Evolutionary conservation across 257 asterid genomes (phyloP).

Genomic region (Solanum infundibuliforme): DNA sequence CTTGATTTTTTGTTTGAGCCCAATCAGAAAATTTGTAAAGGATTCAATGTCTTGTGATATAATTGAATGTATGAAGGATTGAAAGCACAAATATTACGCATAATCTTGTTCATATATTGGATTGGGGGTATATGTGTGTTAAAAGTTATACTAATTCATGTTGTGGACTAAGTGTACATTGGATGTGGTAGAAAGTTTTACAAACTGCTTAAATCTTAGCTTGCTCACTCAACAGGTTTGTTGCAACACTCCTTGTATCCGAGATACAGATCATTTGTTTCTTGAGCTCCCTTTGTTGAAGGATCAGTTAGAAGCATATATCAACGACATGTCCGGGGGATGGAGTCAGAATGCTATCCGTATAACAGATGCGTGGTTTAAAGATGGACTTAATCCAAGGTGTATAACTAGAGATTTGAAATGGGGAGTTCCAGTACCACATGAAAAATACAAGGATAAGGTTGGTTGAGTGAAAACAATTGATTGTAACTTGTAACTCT

Average conservation of each 20-base stretch:
- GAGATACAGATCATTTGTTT: conserved; percentile 77
- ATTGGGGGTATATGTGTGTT: background rate
- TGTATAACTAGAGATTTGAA: conserved; percentile 93
- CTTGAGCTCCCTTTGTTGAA: conserved; percentile 85
- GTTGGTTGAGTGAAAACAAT: conserved; percentile 18
- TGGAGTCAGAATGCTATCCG: conserved; percentile 98
- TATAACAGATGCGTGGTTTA: conserved; percentile 75
- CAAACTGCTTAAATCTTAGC: background rate
- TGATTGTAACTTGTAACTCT: background rate
- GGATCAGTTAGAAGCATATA: conserved; percentile 61
- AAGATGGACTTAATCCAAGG: conserved; percentile 69
- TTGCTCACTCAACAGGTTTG: conserved; percentile 49
- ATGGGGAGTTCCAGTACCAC: conserved; percentile 99
- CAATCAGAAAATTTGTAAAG: background rate
- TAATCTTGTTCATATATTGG: background rate
- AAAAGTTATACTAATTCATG: background rate
- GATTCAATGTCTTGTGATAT: background rate
- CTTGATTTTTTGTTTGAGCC: background rate
- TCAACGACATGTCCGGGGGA: conserved; percentile 57
- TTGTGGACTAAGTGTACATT: background rate
- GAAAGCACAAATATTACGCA: background rate
- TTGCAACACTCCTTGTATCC: conserved; percentile 43
- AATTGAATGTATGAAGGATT: background rate
- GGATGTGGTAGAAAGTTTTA: background rate
- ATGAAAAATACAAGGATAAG: conserved; percentile 73